A percentile compares a stretch with the other conserved stretches of the same genome.
phyloP scores from a whole-genome alignment of 2,329 filamentous ascomycete species.

The Cadophora luteo-olivacea region DNA sequence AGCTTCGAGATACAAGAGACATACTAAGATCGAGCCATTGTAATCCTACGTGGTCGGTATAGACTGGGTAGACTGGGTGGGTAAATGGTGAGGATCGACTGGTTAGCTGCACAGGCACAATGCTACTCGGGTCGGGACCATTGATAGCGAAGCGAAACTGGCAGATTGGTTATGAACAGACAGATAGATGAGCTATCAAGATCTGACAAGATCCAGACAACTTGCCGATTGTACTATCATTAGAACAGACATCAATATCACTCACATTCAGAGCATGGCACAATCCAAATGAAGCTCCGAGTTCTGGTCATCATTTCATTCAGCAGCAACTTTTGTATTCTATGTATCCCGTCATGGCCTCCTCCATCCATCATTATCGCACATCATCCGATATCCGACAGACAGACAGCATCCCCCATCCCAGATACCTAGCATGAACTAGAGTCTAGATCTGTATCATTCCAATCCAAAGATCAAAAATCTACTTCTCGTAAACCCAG shows the following conservation, averaged over 20 bases:
- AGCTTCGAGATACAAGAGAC: too few relatives aligned
- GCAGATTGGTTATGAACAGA: too few relatives aligned
- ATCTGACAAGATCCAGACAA: too few relatives aligned
- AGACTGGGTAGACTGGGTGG: too few relatives aligned
- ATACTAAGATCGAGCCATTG: too few relatives aligned
- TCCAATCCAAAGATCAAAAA: conserved; percentile 16
- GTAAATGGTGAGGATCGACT: too few relatives aligned
- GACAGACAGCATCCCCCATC: not conserved
- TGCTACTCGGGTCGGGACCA: too few relatives aligned
- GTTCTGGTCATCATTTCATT: conserved; percentile 3
- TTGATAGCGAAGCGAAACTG: too few relatives aligned
- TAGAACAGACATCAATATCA: not conserved
- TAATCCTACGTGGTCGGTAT: too few relatives aligned
- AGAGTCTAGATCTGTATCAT: not conserved
- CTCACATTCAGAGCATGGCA: not conserved
- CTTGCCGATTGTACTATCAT: too few relatives aligned
- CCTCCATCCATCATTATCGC: not conserved
- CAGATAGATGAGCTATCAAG: too few relatives aligned
- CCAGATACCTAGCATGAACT: not conserved
- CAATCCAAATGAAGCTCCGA: not conserved
- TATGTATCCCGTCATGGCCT: not conserved
- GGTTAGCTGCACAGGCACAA: too few relatives aligned
- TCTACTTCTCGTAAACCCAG: conserved; percentile 96
- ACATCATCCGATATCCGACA: not conserved
- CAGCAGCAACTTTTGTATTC: conserved; percentile 7